Percentiles rank a stretch among this genome's conserved stretches.
These are phyloP conservation scores for Fraxinus americana DNA, from an alignment of 257 asterid species.

Conservation along the genomic window DNA sequence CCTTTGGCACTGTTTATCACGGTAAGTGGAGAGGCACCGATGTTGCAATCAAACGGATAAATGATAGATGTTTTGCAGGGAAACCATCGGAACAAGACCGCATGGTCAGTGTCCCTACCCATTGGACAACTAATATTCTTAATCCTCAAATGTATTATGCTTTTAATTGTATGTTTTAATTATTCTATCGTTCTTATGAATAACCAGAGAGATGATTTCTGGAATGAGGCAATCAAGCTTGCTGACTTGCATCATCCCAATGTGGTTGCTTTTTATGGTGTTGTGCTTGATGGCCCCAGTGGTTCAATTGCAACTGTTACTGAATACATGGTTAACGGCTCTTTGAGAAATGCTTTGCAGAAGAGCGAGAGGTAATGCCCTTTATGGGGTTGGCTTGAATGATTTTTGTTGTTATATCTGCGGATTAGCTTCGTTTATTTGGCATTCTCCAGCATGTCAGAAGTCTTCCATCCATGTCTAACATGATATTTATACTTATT, in stretches of 20 bases:
- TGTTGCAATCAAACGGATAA: slow-evolving; percentile 94
- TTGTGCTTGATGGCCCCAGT: slow-evolving; percentile 92
- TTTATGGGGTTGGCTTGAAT: background rate
- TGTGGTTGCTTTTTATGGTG: slow-evolving; percentile 97
- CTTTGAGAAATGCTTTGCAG: slow-evolving; percentile 84
- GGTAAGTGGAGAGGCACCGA: slow-evolving; percentile 99
- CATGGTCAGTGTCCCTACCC: slow-evolving; percentile 64
- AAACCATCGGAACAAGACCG: slow-evolving; percentile 97
- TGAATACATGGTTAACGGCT: slow-evolving; percentile 97
- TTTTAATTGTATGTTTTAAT: slow-evolving; percentile 8
- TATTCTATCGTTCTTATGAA: slow-evolving; percentile 16
- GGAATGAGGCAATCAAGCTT: slow-evolving; percentile 97
- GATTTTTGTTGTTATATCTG: background rate
- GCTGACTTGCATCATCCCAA: slow-evolving; percentile 99
- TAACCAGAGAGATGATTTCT: slow-evolving; percentile 88
- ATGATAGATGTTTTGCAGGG: slow-evolving; percentile 88
- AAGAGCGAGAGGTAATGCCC: slow-evolving; percentile 71
- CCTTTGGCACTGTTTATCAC: slow-evolving; percentile 98
- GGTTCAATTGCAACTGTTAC: slow-evolving; percentile 97
- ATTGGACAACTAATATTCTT: slow-evolving; percentile 17
- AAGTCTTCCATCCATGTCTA: background rate
- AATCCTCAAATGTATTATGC: background rate
- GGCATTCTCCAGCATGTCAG: background rate
- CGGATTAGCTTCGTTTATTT: background rate
- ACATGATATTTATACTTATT: slow-evolving; percentile 17